phyloP scores from a whole-genome alignment of 345 rosid species.

The Draba incana region DNA sequence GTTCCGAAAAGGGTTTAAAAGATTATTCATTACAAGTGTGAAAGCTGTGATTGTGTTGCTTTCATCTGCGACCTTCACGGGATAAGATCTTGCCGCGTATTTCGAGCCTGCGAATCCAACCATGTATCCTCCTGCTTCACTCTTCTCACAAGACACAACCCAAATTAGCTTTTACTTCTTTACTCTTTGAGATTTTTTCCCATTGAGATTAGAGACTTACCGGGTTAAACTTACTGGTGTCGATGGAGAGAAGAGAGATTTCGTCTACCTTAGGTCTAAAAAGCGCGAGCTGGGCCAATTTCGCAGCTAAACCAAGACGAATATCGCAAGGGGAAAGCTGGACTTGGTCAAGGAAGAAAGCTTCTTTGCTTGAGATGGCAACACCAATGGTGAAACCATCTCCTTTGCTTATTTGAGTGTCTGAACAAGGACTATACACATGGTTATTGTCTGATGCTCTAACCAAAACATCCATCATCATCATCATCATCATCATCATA shows the following conservation, averaged over 20 bases:
- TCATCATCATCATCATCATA: constrained; percentile 8
- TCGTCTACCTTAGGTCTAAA: constrained; percentile 85
- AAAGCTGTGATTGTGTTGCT: constrained; percentile 72
- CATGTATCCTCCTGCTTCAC: constrained; percentile 67
- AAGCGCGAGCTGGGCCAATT: constrained; percentile 61
- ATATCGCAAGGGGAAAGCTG: constrained; percentile 91
- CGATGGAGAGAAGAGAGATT: constrained; percentile 82
- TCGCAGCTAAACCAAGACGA: constrained; percentile 61
- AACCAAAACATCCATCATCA: constrained; percentile 32
- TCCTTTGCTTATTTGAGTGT: constrained; percentile 59
- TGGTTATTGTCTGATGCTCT: constrained; percentile 58
- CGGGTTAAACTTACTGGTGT: constrained; percentile 50
- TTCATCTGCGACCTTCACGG: constrained; percentile 64
- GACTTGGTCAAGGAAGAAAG: constrained; percentile 58
- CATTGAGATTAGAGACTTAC: constrained; percentile 45
- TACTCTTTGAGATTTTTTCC: background rate
- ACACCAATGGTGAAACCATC: constrained; percentile 84
- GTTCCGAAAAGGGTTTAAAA: background rate
- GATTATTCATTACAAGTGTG: constrained; percentile 71
- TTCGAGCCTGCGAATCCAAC: constrained; percentile 93
- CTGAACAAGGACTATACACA: constrained; percentile 70
- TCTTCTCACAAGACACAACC: constrained; percentile 43
- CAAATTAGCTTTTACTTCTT: constrained; percentile 19
- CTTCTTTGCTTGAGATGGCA: constrained; percentile 65
- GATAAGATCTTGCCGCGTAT: constrained; percentile 90